Conservation (phyloP, 352 stramenopile species). For the Phytophthora vignae region DNA sequence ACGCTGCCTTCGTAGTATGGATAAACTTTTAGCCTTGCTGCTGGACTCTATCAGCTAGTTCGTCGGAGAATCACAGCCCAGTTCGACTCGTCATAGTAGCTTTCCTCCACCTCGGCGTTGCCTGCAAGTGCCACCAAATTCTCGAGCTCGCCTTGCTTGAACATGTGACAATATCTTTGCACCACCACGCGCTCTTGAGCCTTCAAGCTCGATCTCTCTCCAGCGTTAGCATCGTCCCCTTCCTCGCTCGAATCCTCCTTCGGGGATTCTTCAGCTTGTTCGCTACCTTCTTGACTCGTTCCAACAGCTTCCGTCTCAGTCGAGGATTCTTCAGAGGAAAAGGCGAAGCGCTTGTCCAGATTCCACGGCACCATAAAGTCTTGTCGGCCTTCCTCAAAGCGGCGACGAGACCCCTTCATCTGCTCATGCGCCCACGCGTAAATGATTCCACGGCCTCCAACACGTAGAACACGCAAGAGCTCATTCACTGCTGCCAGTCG, state of each 20-base stretch:
- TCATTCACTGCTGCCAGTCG: conserved; percentile 80
- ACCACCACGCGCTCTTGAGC: conserved; percentile 57
- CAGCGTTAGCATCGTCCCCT: conserved; percentile 18
- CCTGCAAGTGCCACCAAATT: conserved; percentile 65
- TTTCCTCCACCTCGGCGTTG: conserved; percentile 69
- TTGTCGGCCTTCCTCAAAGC: conserved; percentile 73
- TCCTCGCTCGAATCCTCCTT: conserved; percentile 3
- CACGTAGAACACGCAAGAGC: conserved; percentile 73
- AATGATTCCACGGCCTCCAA: conserved; percentile 78
- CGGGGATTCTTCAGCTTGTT: conserved; percentile 9
- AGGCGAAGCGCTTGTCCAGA: conserved; percentile 78
- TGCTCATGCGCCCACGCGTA: conserved; percentile 91
- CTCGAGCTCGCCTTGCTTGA: conserved; percentile 86
- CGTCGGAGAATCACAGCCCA: conserved; percentile 85
- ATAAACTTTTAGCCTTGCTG: conserved; percentile 13
- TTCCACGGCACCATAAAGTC: conserved; percentile 93
- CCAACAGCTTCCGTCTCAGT: conserved; percentile 9
- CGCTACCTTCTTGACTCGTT: conserved; percentile 4
- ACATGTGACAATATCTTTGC: conserved; percentile 92
- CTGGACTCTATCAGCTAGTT: conserved; percentile 38
- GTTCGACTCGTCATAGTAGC: conserved; percentile 90
- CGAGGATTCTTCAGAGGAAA: conserved; percentile 18
- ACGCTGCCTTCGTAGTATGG: conserved; percentile 23
- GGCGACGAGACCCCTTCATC: conserved; percentile 73
- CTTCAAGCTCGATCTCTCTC: conserved; percentile 10